Evolutionary conservation across 2,329 filamentous ascomycete species (phyloP).

Genomic region (Ramularia endophylla): DNA sequence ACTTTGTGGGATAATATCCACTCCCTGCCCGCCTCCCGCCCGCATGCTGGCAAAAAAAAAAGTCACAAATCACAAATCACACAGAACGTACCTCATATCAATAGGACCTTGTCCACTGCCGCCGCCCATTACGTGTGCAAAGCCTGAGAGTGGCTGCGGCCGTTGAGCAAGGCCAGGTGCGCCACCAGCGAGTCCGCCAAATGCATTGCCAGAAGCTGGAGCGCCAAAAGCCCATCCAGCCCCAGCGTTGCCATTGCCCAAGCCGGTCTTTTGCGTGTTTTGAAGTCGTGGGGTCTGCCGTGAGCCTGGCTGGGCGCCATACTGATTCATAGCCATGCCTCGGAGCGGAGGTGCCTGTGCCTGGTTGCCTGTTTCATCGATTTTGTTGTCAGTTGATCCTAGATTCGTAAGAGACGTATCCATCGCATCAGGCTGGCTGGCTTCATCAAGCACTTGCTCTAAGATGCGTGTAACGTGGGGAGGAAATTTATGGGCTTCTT

Average conservation of each 20-base stretch:
- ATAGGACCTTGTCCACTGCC: slow-evolving; percentile 27
- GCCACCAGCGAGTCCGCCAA: slow-evolving; percentile 15
- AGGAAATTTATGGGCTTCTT: too few relatives aligned
- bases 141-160: slow-evolving; percentile 27
- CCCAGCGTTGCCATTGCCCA: slow-evolving; percentile 42
- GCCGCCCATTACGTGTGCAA: slow-evolving; percentile 32
- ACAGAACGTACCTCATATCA: slow-evolving; percentile 31
- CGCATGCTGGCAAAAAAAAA: too few relatives aligned
- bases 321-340: slow-evolving; percentile 48
- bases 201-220: slow-evolving; percentile 45
- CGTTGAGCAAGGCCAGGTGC: slow-evolving; percentile 20
- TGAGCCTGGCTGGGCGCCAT: slow-evolving; percentile 33
- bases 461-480: too few relatives aligned
- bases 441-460: too few relatives aligned
- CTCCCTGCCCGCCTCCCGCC: too few relatives aligned
- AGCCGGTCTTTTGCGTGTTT: slow-evolving; percentile 27
- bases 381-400: slow-evolving; percentile 14
- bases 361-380: slow-evolving; percentile 16
- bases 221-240: slow-evolving; percentile 54
- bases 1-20: too few relatives aligned
- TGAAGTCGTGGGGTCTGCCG: slow-evolving; percentile 26
- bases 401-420: not conserved
- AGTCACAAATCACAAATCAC: not conserved
- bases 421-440: not conserved
- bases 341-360: slow-evolving; percentile 38